Evolutionary conservation across 352 stramenopile species (phyloP), one percentile per base, ranked within the genome.

Genomic region (Salisapilia sapeloensis): DNA sequence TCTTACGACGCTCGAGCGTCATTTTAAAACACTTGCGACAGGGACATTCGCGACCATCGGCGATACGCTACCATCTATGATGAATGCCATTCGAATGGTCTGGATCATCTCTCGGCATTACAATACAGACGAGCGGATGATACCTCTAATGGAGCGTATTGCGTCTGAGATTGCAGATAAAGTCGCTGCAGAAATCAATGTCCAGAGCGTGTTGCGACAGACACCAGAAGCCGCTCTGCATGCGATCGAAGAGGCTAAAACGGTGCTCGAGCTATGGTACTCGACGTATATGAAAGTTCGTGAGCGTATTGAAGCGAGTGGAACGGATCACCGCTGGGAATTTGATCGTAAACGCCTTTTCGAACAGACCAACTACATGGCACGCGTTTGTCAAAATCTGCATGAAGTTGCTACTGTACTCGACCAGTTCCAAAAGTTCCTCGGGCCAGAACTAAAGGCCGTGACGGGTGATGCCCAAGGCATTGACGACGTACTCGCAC

Each of bases 91-190:
- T 27, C 76, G 82, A 2, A 97, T 97, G 89, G 86, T 97, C 8
- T 97, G 92, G 92, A 96, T 96, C 44, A 96, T 97, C 31, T 97
- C 90, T 15, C 56, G 92, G 0, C 89, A 97, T 42, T 97, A 96
- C 60, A 97, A 97, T 44, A 97, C 83, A n/a, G 92, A 97, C 34
- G 84, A 97, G 40, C 66, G 89, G 3, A 96, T 97, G 83, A 77
- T 96, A 24, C 86, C 86, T 9, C 60, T 97, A 8, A 96, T 97
- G 87, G 87, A 96, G 52, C 65, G 87, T 5, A 96, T 97, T 29
- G 92, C 83, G 2, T 84, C 61, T 2, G 82, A 97, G 50, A 95
- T 97, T 34, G 69, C 83, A 7, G 79, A 93, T 33, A 96, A 96
- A 50, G 89, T 96, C 6, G 72, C 74, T 0, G 53, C 66, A 16